A percentile compares a stretch with the other conserved stretches of the same genome.
phyloP scores from a whole-genome alignment of 106 monocot species.

The Gastrodia elata region DNA sequence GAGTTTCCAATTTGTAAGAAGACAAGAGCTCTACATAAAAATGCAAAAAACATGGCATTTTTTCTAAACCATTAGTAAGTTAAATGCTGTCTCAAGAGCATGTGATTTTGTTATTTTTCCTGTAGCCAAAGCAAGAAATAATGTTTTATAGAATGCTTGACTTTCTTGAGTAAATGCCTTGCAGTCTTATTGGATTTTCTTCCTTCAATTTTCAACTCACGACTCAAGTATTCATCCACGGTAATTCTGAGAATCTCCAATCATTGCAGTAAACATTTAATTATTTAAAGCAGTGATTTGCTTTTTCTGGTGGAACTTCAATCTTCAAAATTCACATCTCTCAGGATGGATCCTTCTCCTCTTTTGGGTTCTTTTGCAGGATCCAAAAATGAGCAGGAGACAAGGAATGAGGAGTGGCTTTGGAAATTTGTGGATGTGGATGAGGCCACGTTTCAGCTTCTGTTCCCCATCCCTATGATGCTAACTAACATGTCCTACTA shows the following conservation, averaged over 20 bases:
- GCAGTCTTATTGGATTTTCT: neutral
- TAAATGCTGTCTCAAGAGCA: neutral
- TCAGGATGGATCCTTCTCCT: neutral
- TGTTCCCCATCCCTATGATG: constrained; percentile 64
- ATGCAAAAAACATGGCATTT: neutral
- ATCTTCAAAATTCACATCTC: neutral
- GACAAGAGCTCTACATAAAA: too few relatives aligned
- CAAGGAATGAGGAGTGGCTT: constrained; percentile 9
- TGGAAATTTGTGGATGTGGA: constrained; percentile 30
- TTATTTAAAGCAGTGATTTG: too few relatives aligned
- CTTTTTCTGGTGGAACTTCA: neutral
- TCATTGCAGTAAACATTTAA: too few relatives aligned
- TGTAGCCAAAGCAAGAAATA: too few relatives aligned
- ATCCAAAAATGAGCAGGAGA: neutral
- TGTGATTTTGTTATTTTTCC: too few relatives aligned
- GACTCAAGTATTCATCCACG: too few relatives aligned
- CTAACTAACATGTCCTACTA: constrained; percentile 60
- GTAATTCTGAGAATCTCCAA: too few relatives aligned
- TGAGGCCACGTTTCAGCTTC: constrained; percentile 44
- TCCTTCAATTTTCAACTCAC: neutral
- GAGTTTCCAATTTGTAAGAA: neutral
- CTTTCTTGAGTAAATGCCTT: neutral
- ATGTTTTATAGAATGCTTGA: too few relatives aligned
- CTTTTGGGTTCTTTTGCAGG: neutral
- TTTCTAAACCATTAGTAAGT: neutral